These are phyloP conservation scores for Candida succiphila DNA, from an alignment of 805 yeast species.

Conservation along the genomic window DNA sequence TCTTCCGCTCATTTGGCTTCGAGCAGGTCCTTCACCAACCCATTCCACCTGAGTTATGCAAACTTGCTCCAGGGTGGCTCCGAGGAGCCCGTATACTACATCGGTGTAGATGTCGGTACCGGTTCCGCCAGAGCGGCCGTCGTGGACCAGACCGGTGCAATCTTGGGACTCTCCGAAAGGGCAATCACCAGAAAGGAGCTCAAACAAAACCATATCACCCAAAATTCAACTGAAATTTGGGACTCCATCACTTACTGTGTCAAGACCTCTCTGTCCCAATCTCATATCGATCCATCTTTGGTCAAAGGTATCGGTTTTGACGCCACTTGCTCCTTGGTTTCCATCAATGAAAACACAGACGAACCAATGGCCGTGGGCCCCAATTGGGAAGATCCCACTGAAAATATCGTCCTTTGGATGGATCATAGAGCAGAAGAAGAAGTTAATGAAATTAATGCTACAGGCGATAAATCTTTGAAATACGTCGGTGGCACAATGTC, in stretches of 20 bases:
- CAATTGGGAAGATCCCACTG: slow-evolving; percentile 58
- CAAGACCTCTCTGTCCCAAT: slow-evolving; percentile 59
- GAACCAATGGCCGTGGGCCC: slow-evolving; percentile 88
- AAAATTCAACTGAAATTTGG: slow-evolving; percentile 90
- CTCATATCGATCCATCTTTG: slow-evolving; percentile 55
- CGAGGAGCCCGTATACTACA: slow-evolving; percentile 21
- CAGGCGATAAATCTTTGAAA: slow-evolving; percentile 69
- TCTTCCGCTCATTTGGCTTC: neutral
- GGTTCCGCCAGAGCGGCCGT: slow-evolving; percentile 95
- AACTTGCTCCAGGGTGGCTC: slow-evolving; percentile 12
- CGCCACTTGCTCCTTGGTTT: slow-evolving; percentile 94
- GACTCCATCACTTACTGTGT: slow-evolving; percentile 77
- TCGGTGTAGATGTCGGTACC: slow-evolving; percentile 63
- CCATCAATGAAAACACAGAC: slow-evolving; percentile 52
- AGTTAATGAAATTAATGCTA: slow-evolving; percentile 70
- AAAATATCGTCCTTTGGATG: slow-evolving; percentile 94
- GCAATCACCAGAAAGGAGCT: slow-evolving; percentile 71
- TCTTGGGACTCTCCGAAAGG: slow-evolving; percentile 68
- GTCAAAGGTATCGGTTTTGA: slow-evolving; percentile 91
- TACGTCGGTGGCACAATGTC: slow-evolving; percentile 98
- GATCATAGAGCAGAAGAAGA: slow-evolving; percentile 89
- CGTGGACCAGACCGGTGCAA: slow-evolving; percentile 75
- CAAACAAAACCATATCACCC: slow-evolving; percentile 69
- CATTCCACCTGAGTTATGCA: slow-evolving; percentile 24
- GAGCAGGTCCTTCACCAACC: slow-evolving; percentile 20